Base-by-base conservation (phyloP, 2,329 filamentous ascomycete species). In the Colletotrichum lindemuthianum region DNA sequence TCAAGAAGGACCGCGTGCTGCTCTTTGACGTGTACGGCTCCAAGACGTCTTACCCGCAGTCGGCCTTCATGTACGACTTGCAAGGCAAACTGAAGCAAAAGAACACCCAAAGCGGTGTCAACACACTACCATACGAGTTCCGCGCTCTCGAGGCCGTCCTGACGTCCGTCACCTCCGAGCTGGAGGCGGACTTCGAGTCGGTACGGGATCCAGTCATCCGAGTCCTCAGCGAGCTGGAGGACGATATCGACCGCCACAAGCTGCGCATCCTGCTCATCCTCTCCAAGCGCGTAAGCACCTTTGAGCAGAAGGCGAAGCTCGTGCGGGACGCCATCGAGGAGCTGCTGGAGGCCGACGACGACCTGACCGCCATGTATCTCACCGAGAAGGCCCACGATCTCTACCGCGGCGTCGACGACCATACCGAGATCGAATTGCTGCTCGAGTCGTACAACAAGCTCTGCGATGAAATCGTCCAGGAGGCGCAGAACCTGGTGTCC, bases 391-490 rank as follows among this genome's bases (percentile, higher is more conserved):
- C 87, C 3, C 86, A 88, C 57, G 92, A 94, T 66, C 83, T 90
- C 15, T 81, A 86, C 47, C 85, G 94, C 58, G 88, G 88, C 57
- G 90, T 93, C 66, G 88, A 97, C 69, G 93, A 97, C 72, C 95
- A 98, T 73, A 96, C 95, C 33, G 96, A 99, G 78, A 92, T 99
- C 6, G 96, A 99, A 79, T 93, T 99, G 89, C 84, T 99, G 52
- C 82, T 99, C 5, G 96, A 99, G 76, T 97, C 93, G 3, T 99
- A 99, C 76, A 93, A 98, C 77, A 98, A 98, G 77, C 90, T 99
- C 45, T 95, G 93, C 70, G 96, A 99, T 74, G 96, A 99, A 81
- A 97, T 98, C 71, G 95, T 97, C 8, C 95, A 99, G 77, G 92
- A 96, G 67, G 93, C 93, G 13, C 92, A 93, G 67, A 98, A 97